phyloP scores from a whole-genome alignment of 331 rosid genomes.

The Acacia pycnantha region DNA sequence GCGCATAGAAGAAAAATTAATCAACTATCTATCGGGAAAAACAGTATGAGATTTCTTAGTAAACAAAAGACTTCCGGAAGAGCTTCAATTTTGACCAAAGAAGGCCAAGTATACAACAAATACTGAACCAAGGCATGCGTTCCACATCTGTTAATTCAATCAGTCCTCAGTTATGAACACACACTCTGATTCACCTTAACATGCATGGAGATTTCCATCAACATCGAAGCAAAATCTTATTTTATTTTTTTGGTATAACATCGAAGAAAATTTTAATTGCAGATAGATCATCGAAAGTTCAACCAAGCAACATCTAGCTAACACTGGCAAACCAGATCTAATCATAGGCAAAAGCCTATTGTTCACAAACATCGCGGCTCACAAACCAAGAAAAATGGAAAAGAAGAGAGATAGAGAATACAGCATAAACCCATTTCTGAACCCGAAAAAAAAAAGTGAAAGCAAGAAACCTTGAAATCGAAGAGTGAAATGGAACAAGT shows the following conservation, averaged over 20 bases:
- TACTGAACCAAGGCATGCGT: not conserved
- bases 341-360: not conserved
- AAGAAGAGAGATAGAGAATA: not conserved
- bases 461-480: not conserved
- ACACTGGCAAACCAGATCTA: constrained; percentile 17
- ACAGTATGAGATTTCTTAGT: not conserved
- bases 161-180: not conserved
- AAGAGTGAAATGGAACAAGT: not conserved
- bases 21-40: not conserved
- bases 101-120: not conserved
- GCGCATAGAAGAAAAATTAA: constrained; percentile 33
- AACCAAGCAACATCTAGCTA: constrained; percentile 5
- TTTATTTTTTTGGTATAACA: not conserved
- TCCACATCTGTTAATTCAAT: not conserved
- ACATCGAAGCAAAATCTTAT: not conserved
- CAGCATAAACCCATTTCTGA: not conserved
- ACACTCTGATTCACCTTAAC: not conserved
- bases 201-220: not conserved
- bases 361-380: not conserved
- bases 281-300: not conserved
- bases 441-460: not conserved
- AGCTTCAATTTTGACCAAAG: not conserved
- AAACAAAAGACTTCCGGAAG: not conserved
- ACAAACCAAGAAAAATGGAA: not conserved
- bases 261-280: not conserved